Conservation (phyloP, 129 eudicot genomes). For the Saussurea involucrata region DNA sequence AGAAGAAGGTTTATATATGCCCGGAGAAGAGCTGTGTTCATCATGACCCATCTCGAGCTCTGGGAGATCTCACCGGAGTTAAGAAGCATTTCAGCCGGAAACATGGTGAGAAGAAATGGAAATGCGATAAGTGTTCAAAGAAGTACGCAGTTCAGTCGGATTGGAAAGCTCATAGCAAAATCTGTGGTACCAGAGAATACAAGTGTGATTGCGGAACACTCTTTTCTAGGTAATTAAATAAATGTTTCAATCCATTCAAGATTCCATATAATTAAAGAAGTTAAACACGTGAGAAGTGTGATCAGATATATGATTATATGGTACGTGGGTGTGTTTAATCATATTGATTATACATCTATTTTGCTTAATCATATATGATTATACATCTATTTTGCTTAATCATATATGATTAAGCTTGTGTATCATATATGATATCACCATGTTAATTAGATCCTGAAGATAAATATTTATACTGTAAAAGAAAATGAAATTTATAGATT, state of each 20-base stretch:
- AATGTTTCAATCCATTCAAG: background rate
- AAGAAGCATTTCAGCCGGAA: conserved; percentile 81
- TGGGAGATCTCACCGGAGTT: conserved; percentile 87
- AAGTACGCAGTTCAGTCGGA: conserved; percentile 92
- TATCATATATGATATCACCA: background rate
- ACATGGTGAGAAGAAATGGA: conserved; percentile 97
- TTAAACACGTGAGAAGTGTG: background rate
- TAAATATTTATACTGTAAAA: background rate
- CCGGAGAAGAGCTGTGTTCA: conserved; percentile 79
- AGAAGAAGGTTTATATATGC: conserved; percentile 72
- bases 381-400: background rate
- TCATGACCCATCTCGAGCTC: conserved; percentile 83
- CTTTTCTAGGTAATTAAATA: conserved; percentile 57
- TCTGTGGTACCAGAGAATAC: conserved; percentile 93
- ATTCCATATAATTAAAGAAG: background rate
- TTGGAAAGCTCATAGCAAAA: conserved; percentile 92
- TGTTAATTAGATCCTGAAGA: too few species aligned
- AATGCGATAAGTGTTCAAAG: conserved; percentile 83
- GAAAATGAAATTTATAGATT: background rate
- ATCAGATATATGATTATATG: background rate
- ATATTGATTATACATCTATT: background rate
- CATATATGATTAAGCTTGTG: background rate
- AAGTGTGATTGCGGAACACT: conserved; percentile 93
- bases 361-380: background rate
- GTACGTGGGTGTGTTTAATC: background rate